phyloP scores from a whole-genome alignment of 2,329 filamentous ascomycete species.

The Trichophaea hybrida region DNA sequence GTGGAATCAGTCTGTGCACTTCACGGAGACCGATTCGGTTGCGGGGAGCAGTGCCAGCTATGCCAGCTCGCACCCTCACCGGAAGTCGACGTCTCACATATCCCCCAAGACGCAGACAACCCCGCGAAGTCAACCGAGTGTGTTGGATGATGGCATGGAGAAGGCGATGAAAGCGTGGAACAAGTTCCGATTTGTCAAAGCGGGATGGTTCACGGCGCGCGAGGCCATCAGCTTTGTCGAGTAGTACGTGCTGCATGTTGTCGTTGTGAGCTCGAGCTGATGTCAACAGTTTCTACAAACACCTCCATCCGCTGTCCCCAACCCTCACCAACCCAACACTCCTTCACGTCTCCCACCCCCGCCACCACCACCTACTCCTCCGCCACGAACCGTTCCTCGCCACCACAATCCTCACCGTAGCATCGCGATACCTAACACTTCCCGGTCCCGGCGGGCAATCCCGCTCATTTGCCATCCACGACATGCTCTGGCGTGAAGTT shows the following conservation, averaged over 20 bases:
- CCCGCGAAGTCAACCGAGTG: background rate
- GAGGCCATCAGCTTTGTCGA: slow-evolving; percentile 90
- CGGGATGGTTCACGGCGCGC: slow-evolving; percentile 87
- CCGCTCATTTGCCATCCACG: slow-evolving; percentile 79
- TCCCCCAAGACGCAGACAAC: background rate
- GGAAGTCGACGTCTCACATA: background rate
- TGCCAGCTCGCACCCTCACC: background rate
- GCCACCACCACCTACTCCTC: slow-evolving; percentile 63
- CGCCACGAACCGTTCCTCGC: slow-evolving; percentile 86
- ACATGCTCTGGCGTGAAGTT: slow-evolving; percentile 88
- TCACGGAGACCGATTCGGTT: background rate
- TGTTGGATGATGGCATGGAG: slow-evolving; percentile 20
- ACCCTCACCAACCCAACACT: slow-evolving; percentile 57
- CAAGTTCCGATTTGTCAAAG: slow-evolving; percentile 83
- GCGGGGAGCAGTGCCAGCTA: background rate
- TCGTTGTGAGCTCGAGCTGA: slow-evolving; percentile 4
- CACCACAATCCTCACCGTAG: slow-evolving; percentile 79
- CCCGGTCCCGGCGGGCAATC: slow-evolving; percentile 67
- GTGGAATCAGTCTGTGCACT: background rate
- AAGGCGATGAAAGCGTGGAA: slow-evolving; percentile 73
- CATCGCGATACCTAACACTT: slow-evolving; percentile 72
- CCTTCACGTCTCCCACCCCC: slow-evolving; percentile 58
- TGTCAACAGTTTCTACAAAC: slow-evolving; percentile 64
- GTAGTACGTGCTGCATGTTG: slow-evolving; percentile 45
- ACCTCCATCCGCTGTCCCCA: slow-evolving; percentile 79